Conservation (phyloP, 2,329 filamentous ascomycete genomes). For the Fusarium dimerum region DNA sequence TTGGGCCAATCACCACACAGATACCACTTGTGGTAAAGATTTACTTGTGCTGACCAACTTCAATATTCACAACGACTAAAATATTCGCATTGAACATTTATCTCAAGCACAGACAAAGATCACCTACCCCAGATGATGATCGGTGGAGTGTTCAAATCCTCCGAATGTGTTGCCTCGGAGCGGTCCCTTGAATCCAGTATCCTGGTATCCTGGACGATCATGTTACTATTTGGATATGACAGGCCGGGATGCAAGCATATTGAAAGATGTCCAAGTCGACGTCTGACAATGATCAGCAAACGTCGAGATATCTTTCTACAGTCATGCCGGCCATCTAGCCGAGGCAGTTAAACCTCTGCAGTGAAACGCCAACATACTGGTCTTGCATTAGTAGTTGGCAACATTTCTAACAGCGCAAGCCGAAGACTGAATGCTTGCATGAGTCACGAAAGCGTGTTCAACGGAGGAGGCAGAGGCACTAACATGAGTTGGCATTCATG, state of each 20-base stretch:
- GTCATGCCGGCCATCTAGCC: neutral
- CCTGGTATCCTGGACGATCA: constrained; percentile 2
- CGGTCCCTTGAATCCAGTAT: constrained; percentile 15
- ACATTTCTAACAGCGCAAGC: neutral
- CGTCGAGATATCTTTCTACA: neutral
- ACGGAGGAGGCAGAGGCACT: neutral
- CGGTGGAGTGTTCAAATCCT: constrained; percentile 7
- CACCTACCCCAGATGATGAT: constrained; percentile 15
- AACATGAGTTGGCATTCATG: neutral
- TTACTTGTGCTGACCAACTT: neutral
- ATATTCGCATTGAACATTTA: neutral
- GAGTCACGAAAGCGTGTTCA: neutral
- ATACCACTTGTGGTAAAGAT: neutral
- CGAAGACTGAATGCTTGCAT: neutral
- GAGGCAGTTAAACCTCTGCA: neutral
- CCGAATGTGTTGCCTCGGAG: constrained; percentile 9
- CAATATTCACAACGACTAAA: neutral
- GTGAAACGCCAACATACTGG: neutral
- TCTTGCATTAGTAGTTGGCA: neutral
- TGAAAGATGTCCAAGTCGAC: neutral
- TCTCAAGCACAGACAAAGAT: neutral
- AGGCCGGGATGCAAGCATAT: neutral
- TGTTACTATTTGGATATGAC: neutral
- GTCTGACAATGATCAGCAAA: neutral
- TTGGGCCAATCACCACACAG: neutral